These are phyloP conservation scores for Paraphaeosphaeria minitans DNA, from an alignment of 2,329 filamentous ascomycete species.

Conservation along the genomic window DNA sequence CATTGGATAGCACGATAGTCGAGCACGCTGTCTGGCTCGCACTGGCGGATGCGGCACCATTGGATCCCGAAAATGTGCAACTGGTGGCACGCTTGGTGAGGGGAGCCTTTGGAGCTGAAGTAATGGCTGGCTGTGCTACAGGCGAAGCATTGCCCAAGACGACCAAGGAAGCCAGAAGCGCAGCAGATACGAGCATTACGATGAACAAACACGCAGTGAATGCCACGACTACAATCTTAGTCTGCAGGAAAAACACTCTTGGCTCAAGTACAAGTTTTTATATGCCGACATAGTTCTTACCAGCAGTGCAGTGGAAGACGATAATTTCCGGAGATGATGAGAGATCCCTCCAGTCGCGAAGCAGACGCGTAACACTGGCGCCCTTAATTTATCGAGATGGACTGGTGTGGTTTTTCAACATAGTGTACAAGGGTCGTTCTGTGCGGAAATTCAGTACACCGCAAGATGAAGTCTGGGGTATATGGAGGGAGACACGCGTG, in stretches of 20 bases:
- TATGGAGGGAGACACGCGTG: background rate
- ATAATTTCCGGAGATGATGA: background rate
- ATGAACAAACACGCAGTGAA: background rate
- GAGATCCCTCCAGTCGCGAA: background rate
- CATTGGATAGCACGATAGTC: conserved; percentile 58
- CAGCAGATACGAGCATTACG: background rate
- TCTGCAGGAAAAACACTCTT: background rate
- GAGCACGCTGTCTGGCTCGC: conserved; percentile 59
- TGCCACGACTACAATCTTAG: background rate
- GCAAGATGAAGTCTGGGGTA: background rate
- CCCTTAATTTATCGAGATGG: background rate
- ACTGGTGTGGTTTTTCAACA: background rate
- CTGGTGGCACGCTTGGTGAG: conserved; percentile 38
- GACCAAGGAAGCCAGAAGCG: background rate
- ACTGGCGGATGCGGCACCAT: conserved; percentile 55
- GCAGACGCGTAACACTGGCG: background rate
- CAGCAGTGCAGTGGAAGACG: background rate
- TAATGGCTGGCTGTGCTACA: conserved; percentile 2
- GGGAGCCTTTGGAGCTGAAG: conserved; percentile 11
- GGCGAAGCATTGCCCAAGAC: background rate
- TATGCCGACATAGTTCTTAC: background rate
- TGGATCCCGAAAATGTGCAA: conserved; percentile 58
- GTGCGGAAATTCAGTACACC: background rate
- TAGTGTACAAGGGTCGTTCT: background rate
- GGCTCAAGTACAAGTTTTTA: background rate